phyloP scores from a whole-genome alignment of 2,329 filamentous ascomycete species.

The Phaeosphaeria sp. region DNA sequence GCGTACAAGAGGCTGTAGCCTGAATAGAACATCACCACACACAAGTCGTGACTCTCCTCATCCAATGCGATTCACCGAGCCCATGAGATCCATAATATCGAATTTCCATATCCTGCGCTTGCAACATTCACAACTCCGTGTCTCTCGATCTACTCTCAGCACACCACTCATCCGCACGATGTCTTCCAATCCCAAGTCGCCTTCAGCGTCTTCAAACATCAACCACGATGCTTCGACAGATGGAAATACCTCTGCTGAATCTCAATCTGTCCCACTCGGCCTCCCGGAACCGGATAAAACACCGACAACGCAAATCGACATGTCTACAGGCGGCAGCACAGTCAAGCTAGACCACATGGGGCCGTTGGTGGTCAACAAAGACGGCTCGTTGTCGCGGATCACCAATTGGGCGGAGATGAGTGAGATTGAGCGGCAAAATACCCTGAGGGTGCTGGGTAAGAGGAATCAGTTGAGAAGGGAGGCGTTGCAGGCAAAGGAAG shows the following conservation, averaged over 20 bases:
- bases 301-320: conserved; percentile 29
- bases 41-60: background rate
- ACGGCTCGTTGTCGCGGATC: conserved; percentile 75
- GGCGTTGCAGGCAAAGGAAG: conserved; percentile 53
- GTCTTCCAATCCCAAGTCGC: background rate
- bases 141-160: background rate
- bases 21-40: background rate
- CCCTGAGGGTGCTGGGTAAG: conserved; percentile 70
- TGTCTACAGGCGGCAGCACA: conserved; percentile 34
- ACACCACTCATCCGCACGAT: background rate
- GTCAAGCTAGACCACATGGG: conserved; percentile 73
- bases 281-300: conserved; percentile 6
- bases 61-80: background rate
- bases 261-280: conserved; percentile 9
- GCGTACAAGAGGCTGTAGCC: background rate
- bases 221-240: background rate
- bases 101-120: background rate
- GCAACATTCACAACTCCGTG: background rate
- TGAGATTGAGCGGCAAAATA: conserved; percentile 70
- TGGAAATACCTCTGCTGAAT: background rate
- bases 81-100: background rate
- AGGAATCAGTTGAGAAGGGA: conserved; percentile 70
- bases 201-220: background rate
- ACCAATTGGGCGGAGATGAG: conserved; percentile 77
- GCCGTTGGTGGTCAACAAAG: conserved; percentile 74